phyloP scores from a whole-genome alignment of 805 yeast genomes.

The Isabelozyma heimii region DNA sequence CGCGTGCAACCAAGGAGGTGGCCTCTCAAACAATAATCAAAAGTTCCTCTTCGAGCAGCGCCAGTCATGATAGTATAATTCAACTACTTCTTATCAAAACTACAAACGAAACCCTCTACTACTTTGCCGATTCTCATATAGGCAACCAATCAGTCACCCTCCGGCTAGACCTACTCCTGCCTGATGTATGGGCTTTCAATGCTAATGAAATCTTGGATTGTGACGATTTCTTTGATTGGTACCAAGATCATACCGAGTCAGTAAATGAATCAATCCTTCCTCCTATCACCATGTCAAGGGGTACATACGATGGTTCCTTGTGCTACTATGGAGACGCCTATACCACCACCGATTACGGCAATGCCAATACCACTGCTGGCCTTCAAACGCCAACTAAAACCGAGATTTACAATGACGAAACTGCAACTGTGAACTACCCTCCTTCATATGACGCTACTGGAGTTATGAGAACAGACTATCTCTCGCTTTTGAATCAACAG shows the following conservation, averaged over 20 bases:
- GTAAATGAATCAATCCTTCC: not conserved
- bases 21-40: no score
- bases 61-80: no score
- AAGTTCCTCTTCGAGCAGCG: no score
- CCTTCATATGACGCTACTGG: constrained; percentile 20
- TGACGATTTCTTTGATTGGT: constrained; percentile 16
- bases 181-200: constrained; percentile 38
- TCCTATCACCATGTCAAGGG: constrained; percentile 5
- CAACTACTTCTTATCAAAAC: not conserved
- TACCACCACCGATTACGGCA: not conserved
- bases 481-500: constrained; percentile 14
- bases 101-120: not conserved
- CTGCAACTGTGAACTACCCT: constrained; percentile 24
- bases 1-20: no score
- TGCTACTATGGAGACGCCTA: not conserved
- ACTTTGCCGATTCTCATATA: not conserved
- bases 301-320: constrained; percentile 21
- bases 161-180: constrained; percentile 33
- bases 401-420: constrained; percentile 12
- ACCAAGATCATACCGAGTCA: not conserved
- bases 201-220: constrained; percentile 23
- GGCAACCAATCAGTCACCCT: constrained; percentile 3
- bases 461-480: constrained; percentile 17
- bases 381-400: constrained; percentile 6
- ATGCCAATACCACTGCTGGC: not conserved